phyloP scores from a whole-genome alignment of 495 filamentous ascomycete genomes.

The Baudoinia panamericana region DNA sequence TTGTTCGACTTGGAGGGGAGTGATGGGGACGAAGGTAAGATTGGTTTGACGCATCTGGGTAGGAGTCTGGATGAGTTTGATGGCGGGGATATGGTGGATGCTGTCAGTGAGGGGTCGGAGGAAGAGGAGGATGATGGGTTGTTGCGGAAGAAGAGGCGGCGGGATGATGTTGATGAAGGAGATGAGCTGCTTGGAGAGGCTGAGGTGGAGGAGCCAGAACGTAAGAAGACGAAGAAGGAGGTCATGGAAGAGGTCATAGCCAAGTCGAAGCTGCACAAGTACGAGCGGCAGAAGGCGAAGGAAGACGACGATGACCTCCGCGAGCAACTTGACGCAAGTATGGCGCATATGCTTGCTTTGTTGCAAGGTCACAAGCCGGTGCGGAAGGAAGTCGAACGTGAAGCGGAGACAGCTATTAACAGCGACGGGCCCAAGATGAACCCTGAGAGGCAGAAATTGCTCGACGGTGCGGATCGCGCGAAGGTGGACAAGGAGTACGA shows the following conservation, averaged over 20 bases:
- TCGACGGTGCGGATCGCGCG: conserved; percentile 48
- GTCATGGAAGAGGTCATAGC: conserved; percentile 96
- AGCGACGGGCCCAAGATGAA: conserved; percentile 33
- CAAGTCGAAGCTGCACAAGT: conserved; percentile 90
- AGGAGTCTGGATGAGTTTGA: conserved; percentile 46
- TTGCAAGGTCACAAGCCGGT: conserved; percentile 41
- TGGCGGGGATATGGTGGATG: conserved; percentile 54
- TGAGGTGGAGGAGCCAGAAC: conserved; percentile 44
- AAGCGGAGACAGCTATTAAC: conserved; percentile 6
- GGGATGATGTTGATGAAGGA: conserved; percentile 25
- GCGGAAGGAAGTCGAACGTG: conserved; percentile 28
- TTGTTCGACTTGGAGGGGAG: conserved; percentile 86
- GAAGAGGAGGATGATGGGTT: conserved; percentile 30
- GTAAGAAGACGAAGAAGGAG: conserved; percentile 86
- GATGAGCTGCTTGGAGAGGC: conserved; percentile 30
- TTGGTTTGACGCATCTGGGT: conserved; percentile 67
- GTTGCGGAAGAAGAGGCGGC: conserved; percentile 37
- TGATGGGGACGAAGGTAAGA: conserved; percentile 49
- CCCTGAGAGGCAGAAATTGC: conserved; percentile 44
- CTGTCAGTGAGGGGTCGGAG: conserved; percentile 33
- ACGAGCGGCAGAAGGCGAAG: conserved; percentile 81
- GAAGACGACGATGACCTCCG: conserved; percentile 90
- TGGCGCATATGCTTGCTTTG: conserved; percentile 65
- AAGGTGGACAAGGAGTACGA: conserved; percentile 75
- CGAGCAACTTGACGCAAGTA: conserved; percentile 61